These are phyloP conservation scores for Solanum hybrid DNA, from an alignment of 305 asterid species.

Conservation along the genomic window DNA sequence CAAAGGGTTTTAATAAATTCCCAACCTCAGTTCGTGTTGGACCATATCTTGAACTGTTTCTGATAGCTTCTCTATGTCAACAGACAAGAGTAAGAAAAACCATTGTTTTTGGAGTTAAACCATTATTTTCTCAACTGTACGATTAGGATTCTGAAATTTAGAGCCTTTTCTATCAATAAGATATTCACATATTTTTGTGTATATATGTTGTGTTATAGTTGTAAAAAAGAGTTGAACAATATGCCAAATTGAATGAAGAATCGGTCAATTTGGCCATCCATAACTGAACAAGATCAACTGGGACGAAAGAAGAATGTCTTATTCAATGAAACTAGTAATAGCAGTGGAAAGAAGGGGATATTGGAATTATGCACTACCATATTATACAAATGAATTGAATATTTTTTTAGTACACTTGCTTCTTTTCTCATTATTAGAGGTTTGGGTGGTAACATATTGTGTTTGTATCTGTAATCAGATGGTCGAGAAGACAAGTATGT, in stretches of 20 bases:
- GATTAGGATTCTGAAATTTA: background rate
- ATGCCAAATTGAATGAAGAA: background rate
- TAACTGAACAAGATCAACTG: background rate
- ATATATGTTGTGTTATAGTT: background rate
- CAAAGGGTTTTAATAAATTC: background rate
- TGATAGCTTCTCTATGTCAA: background rate
- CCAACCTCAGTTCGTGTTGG: background rate
- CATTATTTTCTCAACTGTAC: background rate
- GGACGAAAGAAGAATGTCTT: background rate
- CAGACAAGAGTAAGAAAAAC: background rate
- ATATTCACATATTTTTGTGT: background rate
- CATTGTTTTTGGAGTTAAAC: background rate
- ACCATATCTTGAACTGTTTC: background rate
- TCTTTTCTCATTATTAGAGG: background rate
- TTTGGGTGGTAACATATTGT: background rate
- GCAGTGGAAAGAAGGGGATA: background rate
- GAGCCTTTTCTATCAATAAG: background rate
- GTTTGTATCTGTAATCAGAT: conserved; percentile 43
- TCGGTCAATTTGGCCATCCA: background rate
- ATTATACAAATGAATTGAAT: background rate
- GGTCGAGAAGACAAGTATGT: conserved; percentile 74
- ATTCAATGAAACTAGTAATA: background rate
- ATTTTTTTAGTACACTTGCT: background rate
- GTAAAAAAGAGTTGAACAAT: background rate
- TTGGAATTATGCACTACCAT: background rate